phyloP scores from a whole-genome alignment of 495 filamentous ascomycete species.

The Hypomontagnella monticulosa region DNA sequence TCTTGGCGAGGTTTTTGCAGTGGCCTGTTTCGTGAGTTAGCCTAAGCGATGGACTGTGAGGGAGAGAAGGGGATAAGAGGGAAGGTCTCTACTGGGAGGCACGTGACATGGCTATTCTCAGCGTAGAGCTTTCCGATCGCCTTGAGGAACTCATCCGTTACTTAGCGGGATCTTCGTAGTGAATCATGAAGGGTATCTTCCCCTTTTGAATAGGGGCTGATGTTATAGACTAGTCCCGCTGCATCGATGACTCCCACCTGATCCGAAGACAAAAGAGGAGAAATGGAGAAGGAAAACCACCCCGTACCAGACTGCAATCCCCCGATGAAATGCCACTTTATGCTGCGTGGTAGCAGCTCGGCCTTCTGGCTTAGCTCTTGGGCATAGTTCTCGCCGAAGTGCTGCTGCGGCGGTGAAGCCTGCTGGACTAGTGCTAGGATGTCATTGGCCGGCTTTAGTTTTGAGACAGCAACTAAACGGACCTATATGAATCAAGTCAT shows the following conservation, averaged over 20 bases:
- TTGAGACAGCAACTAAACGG: conserved; percentile 91
- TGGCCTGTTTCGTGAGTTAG: conserved; percentile 67
- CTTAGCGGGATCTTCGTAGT: too few relatives aligned
- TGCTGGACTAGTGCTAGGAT: conserved; percentile 79
- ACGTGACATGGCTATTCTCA: too few relatives aligned
- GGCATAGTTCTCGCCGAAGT: conserved; percentile 98
- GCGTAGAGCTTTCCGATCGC: too few relatives aligned
- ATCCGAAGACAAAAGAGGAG: neutral
- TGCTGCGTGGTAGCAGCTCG: conserved; percentile 73
- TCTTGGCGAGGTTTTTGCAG: conserved; percentile 84
- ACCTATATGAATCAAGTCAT: conserved; percentile 56
- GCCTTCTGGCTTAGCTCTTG: conserved; percentile 93
- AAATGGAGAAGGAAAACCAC: conserved; percentile 4
- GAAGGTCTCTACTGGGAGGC: too few relatives aligned
- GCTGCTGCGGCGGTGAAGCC: conserved; percentile 66
- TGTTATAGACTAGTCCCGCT: too few relatives aligned
- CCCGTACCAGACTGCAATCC: conserved; percentile 73
- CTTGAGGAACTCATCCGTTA: too few relatives aligned
- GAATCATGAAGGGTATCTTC: too few relatives aligned
- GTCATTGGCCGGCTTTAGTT: conserved; percentile 90
- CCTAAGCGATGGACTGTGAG: neutral
- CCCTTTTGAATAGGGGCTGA: too few relatives aligned
- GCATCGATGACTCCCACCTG: neutral
- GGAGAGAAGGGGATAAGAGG: too few relatives aligned
- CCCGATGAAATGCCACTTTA: conserved; percentile 97